Conservation (phyloP, 1,139 yeast genomes). For the Magnusiomyces sp. region DNA sequence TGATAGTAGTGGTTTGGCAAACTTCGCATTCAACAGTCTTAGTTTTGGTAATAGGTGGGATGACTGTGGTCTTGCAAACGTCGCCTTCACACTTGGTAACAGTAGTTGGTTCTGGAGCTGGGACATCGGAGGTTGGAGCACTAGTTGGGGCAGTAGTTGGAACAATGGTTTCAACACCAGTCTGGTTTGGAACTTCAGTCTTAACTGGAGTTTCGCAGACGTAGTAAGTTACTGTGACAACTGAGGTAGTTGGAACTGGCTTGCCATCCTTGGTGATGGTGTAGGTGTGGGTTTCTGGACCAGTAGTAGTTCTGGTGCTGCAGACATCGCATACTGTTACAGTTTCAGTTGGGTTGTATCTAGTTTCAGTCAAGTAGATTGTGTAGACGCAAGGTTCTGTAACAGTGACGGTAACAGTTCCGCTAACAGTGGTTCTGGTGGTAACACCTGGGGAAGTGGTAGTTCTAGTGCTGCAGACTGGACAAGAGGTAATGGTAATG, state of each 20-base stretch:
- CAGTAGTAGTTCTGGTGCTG: background rate
- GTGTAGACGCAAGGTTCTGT: slow-evolving; percentile 5
- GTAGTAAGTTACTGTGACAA: background rate
- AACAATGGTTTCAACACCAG: background rate
- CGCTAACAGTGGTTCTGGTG: background rate
- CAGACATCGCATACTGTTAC: background rate
- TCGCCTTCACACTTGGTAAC: background rate
- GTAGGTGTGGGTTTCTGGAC: background rate
- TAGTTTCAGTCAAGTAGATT: background rate
- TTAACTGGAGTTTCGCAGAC: background rate
- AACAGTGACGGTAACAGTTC: background rate
- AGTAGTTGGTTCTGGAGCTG: background rate
- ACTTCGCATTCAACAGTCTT: slow-evolving; percentile 1
- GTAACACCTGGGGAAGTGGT: background rate
- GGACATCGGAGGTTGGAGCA: background rate
- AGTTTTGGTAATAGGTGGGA: background rate
- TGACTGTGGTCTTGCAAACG: background rate
- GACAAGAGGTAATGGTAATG: background rate
- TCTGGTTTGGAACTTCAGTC: background rate
- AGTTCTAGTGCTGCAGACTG: background rate
- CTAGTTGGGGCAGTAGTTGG: background rate
- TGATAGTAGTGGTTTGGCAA: background rate
- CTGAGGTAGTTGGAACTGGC: background rate
- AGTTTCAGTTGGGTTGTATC: background rate
- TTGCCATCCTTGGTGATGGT: background rate